Evolutionary conservation across 2,329 filamentous ascomycete genomes (phyloP), one percentile per base, ranked within the genome.

Genomic region (Paecilomyces niveus): DNA sequence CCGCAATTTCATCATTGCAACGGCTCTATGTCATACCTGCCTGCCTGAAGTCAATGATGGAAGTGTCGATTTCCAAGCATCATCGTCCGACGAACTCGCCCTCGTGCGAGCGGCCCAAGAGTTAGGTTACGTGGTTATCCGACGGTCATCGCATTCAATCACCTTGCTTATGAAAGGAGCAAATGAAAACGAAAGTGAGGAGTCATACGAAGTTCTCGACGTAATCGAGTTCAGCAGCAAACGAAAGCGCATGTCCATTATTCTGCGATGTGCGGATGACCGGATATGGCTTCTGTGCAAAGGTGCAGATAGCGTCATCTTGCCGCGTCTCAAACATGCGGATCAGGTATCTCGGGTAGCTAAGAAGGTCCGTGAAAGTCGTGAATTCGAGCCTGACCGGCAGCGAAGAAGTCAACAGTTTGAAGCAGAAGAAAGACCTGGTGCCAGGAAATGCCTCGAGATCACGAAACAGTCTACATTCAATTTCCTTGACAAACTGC

Each of bases 211-310:
- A 68, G 81, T 92, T 6, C 72, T 93, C 49, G 88, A 92, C 62
- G 84, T 92, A 32, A 88, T 93, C 60, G 89, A 92, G 67, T 93
- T 93, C 70, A 90, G 86, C 65, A 91, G 88, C 74, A 86, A 87
- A 72, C 82, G 89, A 49, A 93, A 93, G 74, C 81, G 89, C 51
- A 93, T 93, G 89, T 90, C 89, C 0, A 87, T 92, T 61, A 76
- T 92, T 54, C 81, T 92, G 4, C 85, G 88, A 45, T 89, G 90
- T 77, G 89, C 90, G 0, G 87, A 92, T 67, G 82, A 83, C 2
- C 82, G 83, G 9, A 84, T 92, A 49, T 91, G 88, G 68, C 79
- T 93, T 21, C 84, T 92, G 64, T 90, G 85, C 75, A 93, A 93
- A 72, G 89, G 89, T 6, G 89, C 89, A 1, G 89, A 93, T 71